Percentiles rank a stretch among this genome's conserved stretches.
Conservation (phyloP, 495 filamentous ascomycete genomes). For the Cladorrhinum samala region DNA sequence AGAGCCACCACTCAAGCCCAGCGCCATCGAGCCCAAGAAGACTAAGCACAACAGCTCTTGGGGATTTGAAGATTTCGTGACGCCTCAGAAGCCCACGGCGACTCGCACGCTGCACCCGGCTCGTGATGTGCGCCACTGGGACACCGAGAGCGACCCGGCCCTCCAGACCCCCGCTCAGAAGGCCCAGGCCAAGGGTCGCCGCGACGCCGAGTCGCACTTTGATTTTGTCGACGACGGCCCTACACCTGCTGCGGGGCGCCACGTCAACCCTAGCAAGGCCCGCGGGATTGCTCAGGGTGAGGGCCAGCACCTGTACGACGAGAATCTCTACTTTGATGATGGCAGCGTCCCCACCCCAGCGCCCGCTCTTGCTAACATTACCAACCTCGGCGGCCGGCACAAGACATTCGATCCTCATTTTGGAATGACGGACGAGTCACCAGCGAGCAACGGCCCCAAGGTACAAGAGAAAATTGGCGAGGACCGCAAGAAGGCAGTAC, state of each 20-base stretch:
- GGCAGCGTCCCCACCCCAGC: constrained; percentile 27
- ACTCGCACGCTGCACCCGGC: constrained; percentile 38
- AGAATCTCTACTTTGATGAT: constrained; percentile 60
- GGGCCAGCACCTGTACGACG: constrained; percentile 68
- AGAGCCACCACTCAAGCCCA: constrained; percentile 34
- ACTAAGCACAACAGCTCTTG: constrained; percentile 65
- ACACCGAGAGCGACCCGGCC: constrained; percentile 60
- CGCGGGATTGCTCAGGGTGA: constrained; percentile 52
- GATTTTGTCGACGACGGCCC: constrained; percentile 28
- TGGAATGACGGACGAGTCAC: constrained; percentile 58
- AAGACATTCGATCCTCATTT: constrained; percentile 74
- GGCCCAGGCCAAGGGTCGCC: constrained; percentile 59
- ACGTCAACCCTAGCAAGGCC: constrained; percentile 34
- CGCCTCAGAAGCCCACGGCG: constrained; percentile 61
- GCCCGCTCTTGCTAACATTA: constrained; percentile 49
- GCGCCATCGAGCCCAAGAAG: constrained; percentile 20
- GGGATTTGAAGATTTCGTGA: constrained; percentile 80
- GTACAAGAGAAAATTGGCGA: constrained; percentile 32
- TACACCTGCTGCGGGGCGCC: constrained; percentile 43
- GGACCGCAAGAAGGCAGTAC: constrained; percentile 53
- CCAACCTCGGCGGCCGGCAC: constrained; percentile 58
- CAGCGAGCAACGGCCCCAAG: constrained; percentile 22
- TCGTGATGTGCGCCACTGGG: constrained; percentile 61
- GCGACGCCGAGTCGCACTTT: constrained; percentile 75
- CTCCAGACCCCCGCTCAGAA: constrained; percentile 51